Base-by-base conservation (phyloP, 306 rosid species). In the Inga oerstediana region DNA sequence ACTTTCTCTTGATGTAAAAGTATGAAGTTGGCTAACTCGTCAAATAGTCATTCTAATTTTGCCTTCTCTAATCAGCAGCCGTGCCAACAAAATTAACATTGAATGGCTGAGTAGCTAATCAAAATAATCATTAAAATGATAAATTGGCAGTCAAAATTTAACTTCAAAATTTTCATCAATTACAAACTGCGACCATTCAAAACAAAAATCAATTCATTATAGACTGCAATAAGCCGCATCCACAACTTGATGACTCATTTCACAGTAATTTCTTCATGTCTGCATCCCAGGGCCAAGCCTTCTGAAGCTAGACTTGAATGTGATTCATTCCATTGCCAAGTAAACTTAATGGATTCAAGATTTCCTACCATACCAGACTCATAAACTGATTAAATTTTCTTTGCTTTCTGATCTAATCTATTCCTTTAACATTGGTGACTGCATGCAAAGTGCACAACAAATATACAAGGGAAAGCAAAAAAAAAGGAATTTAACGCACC, bases 401-500 rank as follows among this genome's bases (percentile, higher is more conserved):
- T 16, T 68, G 75, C 45, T 46, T 51, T 41, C 34, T 62, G 76
- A 82, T 48, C 44, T 70, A 56, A 56, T 66, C 62, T 49, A 71
- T 49, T 65, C 77, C 34, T 75, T 82, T 8, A 76, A 84, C 44
- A 15, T 20, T 41, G 11, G 73, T 12, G n/a, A 64, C 73, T 45
- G 67, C 43, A 71, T 72, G 86, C 85, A 61, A 65, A 8, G 30
- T 27, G 79, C 24, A 75, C 20, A 44, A 71, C 54, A 30, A 30
- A 73, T 49, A 69, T 84, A 85, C 87, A 79, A 34, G 70, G 37
- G 15, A 87, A 68, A 80, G n/a, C 56, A 44, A n/a, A 78, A 59
- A 59, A 51, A 19, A 82, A 69, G 66, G 81, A 65, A 88, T 52
- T 80, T 43, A 75, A 72, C 34, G 76, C 80, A 54, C 58, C 61